phyloP scores from a whole-genome alignment of 306 rosid species.

The Prunus dulcis region DNA sequence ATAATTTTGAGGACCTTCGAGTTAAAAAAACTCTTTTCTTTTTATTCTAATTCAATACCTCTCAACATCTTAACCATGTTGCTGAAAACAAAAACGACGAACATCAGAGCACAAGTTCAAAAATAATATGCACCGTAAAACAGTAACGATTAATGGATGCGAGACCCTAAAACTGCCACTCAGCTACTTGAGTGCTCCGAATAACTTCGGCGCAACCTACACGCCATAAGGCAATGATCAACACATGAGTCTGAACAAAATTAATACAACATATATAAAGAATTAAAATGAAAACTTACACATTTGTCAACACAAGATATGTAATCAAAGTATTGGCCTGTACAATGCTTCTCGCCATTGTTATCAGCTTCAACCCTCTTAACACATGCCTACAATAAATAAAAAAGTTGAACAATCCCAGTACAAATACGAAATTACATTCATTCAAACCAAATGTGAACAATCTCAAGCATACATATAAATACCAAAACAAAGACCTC shows the following conservation, averaged over 20 bases:
- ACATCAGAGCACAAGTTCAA: background rate
- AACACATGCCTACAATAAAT: slow-evolving; percentile 50
- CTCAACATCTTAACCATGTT: background rate
- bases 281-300: slow-evolving; percentile 38
- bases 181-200: slow-evolving; percentile 8
- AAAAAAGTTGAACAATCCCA: background rate
- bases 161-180: background rate
- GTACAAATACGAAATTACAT: background rate
- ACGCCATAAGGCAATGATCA: background rate
- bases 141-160: background rate
- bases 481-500: background rate
- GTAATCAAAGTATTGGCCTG: slow-evolving; percentile 77
- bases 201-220: slow-evolving; percentile 15
- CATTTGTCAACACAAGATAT: slow-evolving; percentile 77
- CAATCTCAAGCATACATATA: background rate
- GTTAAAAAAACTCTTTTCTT: background rate
- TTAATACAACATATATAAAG: no score
- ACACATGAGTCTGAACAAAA: background rate
- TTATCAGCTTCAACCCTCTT: slow-evolving; percentile 60
- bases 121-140: background rate
- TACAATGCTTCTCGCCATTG: slow-evolving; percentile 64
- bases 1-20: no score
- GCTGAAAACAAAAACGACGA: background rate
- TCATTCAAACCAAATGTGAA: background rate
- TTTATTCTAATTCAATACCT: background rate